Conservation (phyloP, 2,329 filamentous ascomycete genomes). For the Fusarium subglutinans region DNA sequence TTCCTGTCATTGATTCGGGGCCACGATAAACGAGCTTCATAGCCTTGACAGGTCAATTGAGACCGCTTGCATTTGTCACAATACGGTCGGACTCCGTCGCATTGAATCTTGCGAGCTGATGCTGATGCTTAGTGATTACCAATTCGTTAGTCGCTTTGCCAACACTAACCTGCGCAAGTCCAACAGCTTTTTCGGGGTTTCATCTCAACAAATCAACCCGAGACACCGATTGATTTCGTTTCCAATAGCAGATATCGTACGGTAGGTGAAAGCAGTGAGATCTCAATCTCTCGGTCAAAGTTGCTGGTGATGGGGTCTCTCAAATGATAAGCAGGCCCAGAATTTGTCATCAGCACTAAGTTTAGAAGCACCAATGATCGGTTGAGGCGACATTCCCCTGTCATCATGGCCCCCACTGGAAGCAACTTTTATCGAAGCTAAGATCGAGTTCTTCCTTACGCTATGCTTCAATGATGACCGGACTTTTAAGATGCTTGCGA, state of each 20-base stretch:
- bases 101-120: constrained; percentile 33
- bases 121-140: background rate
- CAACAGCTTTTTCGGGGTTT: constrained; percentile 29
- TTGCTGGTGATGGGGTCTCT: background rate
- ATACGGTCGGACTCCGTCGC: constrained; percentile 17
- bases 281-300: constrained; percentile 4
- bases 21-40: constrained; percentile 32
- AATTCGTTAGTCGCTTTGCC: too few relatives aligned
- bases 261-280: background rate
- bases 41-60: constrained; percentile 18
- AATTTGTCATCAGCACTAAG: constrained; percentile 3
- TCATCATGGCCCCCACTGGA: constrained; percentile 10
- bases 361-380: background rate
- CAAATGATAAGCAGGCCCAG: background rate
- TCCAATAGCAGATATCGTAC: too few relatives aligned
- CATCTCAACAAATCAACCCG: background rate
- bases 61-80: constrained; percentile 20
- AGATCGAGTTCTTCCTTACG: background rate
- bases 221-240: background rate
- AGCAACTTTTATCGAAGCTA: constrained; percentile 26
- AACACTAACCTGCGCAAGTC: constrained; percentile 31
- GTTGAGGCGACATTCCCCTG: background rate
- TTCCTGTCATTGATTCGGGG: constrained; percentile 18
- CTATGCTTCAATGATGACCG: background rate
- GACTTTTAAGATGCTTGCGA: background rate